Percentiles rank a stretch among this genome's conserved stretches.
Conservation (phyloP, 176 grass and related monocot species). For the Elaeis guineensis region DNA sequence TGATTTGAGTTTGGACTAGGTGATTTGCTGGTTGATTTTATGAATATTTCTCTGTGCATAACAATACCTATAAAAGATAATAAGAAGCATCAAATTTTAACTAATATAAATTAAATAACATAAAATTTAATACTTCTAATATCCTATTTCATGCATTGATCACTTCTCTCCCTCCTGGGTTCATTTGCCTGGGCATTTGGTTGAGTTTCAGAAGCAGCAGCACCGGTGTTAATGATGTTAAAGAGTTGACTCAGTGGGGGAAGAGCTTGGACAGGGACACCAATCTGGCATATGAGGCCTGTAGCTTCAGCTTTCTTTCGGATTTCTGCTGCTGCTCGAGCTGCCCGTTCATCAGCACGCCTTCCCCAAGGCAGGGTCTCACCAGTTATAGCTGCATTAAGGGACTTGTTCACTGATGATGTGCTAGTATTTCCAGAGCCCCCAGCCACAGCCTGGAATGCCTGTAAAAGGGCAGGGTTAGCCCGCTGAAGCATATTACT, state of each 20-base stretch:
- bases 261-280: constrained; percentile 4
- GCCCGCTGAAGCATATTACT: constrained; percentile 29
- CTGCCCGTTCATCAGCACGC: constrained; percentile 63
- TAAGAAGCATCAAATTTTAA: too few species aligned
- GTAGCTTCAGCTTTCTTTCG: constrained; percentile 78
- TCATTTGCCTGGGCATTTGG: constrained; percentile 17
- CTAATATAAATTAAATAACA: too few species aligned
- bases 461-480: constrained; percentile 65
- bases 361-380: constrained; percentile 55
- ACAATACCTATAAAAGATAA: too few species aligned
- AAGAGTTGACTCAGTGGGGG: constrained; percentile 44
- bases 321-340: constrained; percentile 56
- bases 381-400: constrained; percentile 41
- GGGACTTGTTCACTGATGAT: constrained; percentile 32
- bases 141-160: too few species aligned
- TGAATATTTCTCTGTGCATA: too few species aligned
- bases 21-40: too few species aligned
- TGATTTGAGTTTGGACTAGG: too few species aligned
- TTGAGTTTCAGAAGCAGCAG: constrained; percentile 14
- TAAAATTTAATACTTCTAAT: too few species aligned
- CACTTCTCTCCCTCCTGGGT: constrained; percentile 6
- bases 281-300: constrained; percentile 52
- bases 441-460: constrained; percentile 64
- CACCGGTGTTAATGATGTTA: constrained; percentile 42
- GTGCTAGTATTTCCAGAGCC: constrained; percentile 32